These are phyloP conservation scores for Fagus sylvatica DNA, from an alignment of 306 rosid species.

Conservation along the genomic window DNA sequence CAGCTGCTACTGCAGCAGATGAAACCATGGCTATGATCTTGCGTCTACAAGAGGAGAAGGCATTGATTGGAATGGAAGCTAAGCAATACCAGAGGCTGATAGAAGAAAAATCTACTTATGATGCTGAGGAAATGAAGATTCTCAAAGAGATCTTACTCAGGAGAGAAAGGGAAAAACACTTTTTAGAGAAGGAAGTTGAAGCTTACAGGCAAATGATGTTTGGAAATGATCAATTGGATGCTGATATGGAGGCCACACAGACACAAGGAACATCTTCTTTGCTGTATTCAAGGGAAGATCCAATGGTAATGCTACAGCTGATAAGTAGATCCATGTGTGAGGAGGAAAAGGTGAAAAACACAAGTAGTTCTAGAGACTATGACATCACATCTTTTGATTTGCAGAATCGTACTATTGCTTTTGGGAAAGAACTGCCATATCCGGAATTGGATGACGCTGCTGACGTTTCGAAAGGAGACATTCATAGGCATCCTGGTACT, in stretches of 20 bases:
- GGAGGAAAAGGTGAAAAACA: conserved; percentile 23
- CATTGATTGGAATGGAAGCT: conserved; percentile 54
- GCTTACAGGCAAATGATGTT: conserved; percentile 37
- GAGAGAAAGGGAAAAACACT: conserved; percentile 57
- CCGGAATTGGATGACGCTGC: conserved; percentile 17
- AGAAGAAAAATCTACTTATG: conserved; percentile 47
- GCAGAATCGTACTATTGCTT: conserved; percentile 21
- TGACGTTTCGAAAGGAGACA: conserved; percentile 18
- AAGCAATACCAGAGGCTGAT: conserved; percentile 57
- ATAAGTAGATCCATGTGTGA: not conserved
- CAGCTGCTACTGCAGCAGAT: conserved; percentile 53
- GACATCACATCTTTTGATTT: conserved; percentile 31
- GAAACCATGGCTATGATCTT: conserved; percentile 65
- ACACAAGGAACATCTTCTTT: conserved; percentile 4
- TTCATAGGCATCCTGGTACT: conserved; percentile 11
- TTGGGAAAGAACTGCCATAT: conserved; percentile 32
- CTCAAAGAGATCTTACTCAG: conserved; percentile 53
- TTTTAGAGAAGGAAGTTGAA: conserved; percentile 48
- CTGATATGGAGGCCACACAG: conserved; percentile 23
- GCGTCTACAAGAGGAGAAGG: conserved; percentile 59
- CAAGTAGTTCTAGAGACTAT: conserved; percentile 17
- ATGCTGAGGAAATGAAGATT: conserved; percentile 59
- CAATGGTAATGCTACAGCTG: conserved; percentile 9
- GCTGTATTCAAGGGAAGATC: conserved; percentile 19
- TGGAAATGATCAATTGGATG: conserved; percentile 31